A percentile compares a stretch with the other conserved stretches of the same genome.
These are phyloP conservation scores for Musa troglodytarum DNA, from an alignment of 176 grass and related monocot genomes.

Conservation along the genomic window DNA sequence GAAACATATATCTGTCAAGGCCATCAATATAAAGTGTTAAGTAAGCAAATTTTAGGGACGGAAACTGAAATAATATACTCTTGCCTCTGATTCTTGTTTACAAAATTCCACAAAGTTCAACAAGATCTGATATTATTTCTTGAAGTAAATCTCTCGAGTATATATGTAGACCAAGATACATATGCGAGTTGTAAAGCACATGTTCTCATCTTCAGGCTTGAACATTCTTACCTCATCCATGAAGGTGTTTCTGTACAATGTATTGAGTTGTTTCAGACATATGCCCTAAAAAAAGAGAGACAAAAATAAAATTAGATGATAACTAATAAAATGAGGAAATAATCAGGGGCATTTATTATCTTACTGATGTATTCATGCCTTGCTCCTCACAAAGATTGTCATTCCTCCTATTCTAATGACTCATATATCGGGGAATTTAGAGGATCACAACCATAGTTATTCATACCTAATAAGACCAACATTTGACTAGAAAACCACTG, in stretches of 20 bases:
- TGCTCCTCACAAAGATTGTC: too few relatives aligned
- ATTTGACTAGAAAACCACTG: too few relatives aligned
- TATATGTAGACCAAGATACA: too few relatives aligned
- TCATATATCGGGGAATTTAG: too few relatives aligned
- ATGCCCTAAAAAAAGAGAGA: too few relatives aligned
- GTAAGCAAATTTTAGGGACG: background rate
- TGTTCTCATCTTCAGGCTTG: background rate
- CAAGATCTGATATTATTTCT: background rate
- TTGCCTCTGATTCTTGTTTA: background rate
- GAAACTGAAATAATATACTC: background rate
- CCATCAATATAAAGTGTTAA: background rate
- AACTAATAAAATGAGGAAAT: background rate
- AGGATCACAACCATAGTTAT: too few relatives aligned
- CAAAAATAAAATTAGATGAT: too few relatives aligned
- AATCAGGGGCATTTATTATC: background rate
- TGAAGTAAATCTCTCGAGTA: background rate
- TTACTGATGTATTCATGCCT: too few relatives aligned
- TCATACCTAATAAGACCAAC: too few relatives aligned
- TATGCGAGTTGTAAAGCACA: too few relatives aligned
- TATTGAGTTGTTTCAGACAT: background rate
- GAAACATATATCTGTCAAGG: conserved; percentile 12
- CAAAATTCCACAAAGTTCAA: background rate
- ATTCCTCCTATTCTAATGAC: too few relatives aligned
- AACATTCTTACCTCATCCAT: background rate
- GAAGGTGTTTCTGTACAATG: background rate